Evolutionary conservation across 345 rosid species (phyloP).

Genomic region (Excoecaria cochinchinensis): DNA sequence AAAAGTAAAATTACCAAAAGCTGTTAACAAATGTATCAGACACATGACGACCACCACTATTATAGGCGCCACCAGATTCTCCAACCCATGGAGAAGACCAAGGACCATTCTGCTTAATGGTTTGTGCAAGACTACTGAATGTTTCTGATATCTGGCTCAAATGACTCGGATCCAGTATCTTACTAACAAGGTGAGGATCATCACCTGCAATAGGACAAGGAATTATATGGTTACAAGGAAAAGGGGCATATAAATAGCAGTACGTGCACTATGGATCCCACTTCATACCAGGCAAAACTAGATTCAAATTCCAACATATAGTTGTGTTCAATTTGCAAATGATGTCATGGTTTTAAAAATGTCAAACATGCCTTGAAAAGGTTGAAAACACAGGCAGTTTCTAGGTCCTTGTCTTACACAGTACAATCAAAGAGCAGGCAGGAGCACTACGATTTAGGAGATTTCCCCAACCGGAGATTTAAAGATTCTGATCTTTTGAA

Average conservation of each 20-base stretch:
- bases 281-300: background rate
- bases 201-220: conserved; percentile 49
- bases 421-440: background rate
- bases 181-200: conserved; percentile 66
- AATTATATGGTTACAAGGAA: conserved; percentile 9
- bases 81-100: conserved; percentile 99
- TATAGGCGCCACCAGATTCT: conserved; percentile 97
- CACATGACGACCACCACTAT: conserved; percentile 83
- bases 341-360: background rate
- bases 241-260: background rate
- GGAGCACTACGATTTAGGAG: background rate
- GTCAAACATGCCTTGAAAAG: background rate
- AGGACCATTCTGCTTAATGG: conserved; percentile 60
- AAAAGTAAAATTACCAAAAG: conserved; percentile 64
- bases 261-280: background rate
- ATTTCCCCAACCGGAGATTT: background rate
- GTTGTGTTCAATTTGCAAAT: background rate
- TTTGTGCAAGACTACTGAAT: conserved; percentile 52
- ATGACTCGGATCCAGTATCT: conserved; percentile 72
- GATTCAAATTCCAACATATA: background rate
- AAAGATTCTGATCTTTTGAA: background rate
- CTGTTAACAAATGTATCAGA: conserved; percentile 88
- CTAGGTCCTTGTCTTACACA: background rate
- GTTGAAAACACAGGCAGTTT: background rate
- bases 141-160: conserved; percentile 57